Conservation (phyloP, 768 basidiomycete genomes). For the Cystobasidiopsis lactophilus region DNA sequence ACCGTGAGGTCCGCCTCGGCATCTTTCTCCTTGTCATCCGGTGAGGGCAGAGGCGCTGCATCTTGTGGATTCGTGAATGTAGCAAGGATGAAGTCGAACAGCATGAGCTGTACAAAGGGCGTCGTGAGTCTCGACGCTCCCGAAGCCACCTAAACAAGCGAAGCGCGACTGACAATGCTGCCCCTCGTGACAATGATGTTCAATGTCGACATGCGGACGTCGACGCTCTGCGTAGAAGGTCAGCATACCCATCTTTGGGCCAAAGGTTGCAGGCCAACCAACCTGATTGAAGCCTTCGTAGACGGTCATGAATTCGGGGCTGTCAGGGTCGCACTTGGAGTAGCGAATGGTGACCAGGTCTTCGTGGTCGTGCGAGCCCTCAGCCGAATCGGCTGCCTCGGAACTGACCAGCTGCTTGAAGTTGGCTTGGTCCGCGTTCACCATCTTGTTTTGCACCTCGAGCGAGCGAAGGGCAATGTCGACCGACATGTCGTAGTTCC, state of each 20-base stretch:
- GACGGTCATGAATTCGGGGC: conserved; percentile 57
- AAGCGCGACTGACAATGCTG: conserved; percentile 34
- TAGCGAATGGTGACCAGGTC: conserved; percentile 65
- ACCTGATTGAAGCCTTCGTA: conserved; percentile 68
- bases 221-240: conserved; percentile 31
- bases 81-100: conserved; percentile 94
- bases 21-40: neutral
- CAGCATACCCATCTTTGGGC: neutral
- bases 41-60: conserved; percentile 2
- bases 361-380: conserved; percentile 12
- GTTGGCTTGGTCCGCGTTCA: conserved; percentile 31
- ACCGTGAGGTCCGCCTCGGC: neutral
- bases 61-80: conserved; percentile 37
- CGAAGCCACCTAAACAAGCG: neutral
- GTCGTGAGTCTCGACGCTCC: neutral
- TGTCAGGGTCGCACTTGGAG: conserved; percentile 51
- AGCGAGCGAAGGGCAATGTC: conserved; percentile 62
- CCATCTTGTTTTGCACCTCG: conserved; percentile 40
- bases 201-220: conserved; percentile 72
- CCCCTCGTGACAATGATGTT: conserved; percentile 71
- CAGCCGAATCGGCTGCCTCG: conserved; percentile 12
- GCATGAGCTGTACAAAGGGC: conserved; percentile 29
- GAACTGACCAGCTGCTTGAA: conserved; percentile 20
- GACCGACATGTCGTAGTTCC: conserved; percentile 70
- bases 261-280: neutral